Conservation (phyloP, 805 yeast genomes). For the Blastobotrys chiropterorum region DNA sequence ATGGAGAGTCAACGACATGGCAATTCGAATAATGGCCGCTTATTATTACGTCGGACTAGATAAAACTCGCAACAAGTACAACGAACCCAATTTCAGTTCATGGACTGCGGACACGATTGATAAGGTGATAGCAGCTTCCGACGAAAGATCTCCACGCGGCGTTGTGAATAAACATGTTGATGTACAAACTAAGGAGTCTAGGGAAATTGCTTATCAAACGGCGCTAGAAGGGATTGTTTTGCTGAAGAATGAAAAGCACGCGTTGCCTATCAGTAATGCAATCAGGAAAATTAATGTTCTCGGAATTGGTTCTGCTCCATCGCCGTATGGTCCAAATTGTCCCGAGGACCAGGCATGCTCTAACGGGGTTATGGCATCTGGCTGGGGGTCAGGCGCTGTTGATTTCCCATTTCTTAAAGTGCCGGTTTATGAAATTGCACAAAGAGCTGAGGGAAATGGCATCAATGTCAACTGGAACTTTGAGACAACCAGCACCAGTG, state of each 20-base stretch:
- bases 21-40: constrained; percentile 50
- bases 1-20: constrained; percentile 56
- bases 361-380: constrained; percentile 50
- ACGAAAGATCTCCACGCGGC: constrained; percentile 31
- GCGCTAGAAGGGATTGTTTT: constrained; percentile 54
- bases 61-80: constrained; percentile 25
- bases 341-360: constrained; percentile 44
- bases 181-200: constrained; percentile 42
- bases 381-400: constrained; percentile 63
- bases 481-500: constrained; percentile 39
- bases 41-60: constrained; percentile 41
- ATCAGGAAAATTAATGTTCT: constrained; percentile 39
- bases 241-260: constrained; percentile 46
- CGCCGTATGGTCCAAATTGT: constrained; percentile 47
- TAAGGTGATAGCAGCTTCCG: constrained; percentile 32
- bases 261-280: constrained; percentile 43
- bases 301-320: constrained; percentile 49
- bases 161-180: constrained; percentile 51
- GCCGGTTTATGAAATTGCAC: constrained; percentile 50
- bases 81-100: constrained; percentile 47
- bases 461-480: constrained; percentile 41
- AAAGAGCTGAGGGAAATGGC: constrained; percentile 40
- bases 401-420: constrained; percentile 51
- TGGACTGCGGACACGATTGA: constrained; percentile 42
- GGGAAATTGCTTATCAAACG: constrained; percentile 44